Percentiles rank a stretch among this genome's conserved stretches.
phyloP scores from a whole-genome alignment of 202 grass and related monocot species.

The Digitaria exilis region DNA sequence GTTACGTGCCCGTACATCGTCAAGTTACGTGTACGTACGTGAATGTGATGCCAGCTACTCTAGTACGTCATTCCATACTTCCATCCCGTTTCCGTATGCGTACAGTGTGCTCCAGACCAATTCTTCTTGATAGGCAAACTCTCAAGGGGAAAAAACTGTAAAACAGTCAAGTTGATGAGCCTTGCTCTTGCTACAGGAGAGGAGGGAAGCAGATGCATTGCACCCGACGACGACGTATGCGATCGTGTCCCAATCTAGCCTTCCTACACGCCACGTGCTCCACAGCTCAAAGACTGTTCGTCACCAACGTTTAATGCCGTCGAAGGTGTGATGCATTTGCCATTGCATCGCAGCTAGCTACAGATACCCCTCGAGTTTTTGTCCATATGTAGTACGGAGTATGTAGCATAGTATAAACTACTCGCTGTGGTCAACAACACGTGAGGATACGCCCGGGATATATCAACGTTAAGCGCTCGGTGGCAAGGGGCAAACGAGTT shows the following conservation, averaged over 20 bases:
- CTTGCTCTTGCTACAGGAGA: background rate
- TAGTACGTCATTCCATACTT: no score
- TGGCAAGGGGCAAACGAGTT: background rate
- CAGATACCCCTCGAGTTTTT: background rate
- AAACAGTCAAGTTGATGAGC: constrained; percentile 1
- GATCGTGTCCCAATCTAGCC: background rate
- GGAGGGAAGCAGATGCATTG: constrained; percentile 1
- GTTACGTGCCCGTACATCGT: no score
- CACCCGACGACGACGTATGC: constrained; percentile 39
- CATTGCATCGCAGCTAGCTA: background rate
- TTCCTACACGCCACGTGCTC: background rate
- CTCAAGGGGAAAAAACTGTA: no score
- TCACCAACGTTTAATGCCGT: constrained; percentile 32
- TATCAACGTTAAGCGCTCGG: background rate
- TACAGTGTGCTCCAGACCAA: background rate
- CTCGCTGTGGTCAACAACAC: background rate
- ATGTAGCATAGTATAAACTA: no score
- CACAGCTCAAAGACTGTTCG: constrained; percentile 10
- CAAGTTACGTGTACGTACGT: constrained; percentile 23
- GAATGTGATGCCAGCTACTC: background rate
- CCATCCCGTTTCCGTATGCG: background rate
- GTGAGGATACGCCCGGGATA: background rate
- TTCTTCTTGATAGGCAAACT: background rate
- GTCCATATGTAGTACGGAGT: constrained; percentile 8
- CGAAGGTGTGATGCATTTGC: background rate